phyloP scores from a whole-genome alignment of 805 yeast genomes.

The Spathaspora passalidarum region DNA sequence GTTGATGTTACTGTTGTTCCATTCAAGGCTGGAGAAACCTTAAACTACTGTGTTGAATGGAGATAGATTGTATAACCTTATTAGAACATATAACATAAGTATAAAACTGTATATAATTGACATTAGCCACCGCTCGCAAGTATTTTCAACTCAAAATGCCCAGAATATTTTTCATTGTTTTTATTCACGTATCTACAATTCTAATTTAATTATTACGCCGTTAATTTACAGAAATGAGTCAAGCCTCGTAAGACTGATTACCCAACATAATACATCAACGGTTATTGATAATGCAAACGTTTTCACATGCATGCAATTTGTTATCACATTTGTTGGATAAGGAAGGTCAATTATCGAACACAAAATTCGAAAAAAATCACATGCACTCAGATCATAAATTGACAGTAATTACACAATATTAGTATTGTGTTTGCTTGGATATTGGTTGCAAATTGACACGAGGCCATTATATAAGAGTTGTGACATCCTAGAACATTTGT shows the following conservation, averaged over 20 bases:
- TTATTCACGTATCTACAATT: too few relatives aligned
- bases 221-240: too few relatives aligned
- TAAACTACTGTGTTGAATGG: conserved; percentile 80
- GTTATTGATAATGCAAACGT: neutral
- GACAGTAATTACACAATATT: neutral
- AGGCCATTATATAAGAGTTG: neutral
- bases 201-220: too few relatives aligned
- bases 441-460: neutral
- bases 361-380: neutral
- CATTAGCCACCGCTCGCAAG: too few relatives aligned
- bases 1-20: conserved; percentile 62
- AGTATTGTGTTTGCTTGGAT: neutral
- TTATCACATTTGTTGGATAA: neutral
- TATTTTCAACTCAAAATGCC: too few relatives aligned
- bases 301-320: neutral
- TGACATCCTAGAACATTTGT: neutral
- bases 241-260: neutral
- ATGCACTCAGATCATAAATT: neutral
- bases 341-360: neutral
- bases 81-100: neutral
- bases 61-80: conserved; percentile 14
- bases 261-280: neutral
- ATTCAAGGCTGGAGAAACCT: conserved; percentile 75
- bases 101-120: neutral
- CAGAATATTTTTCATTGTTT: too few relatives aligned